phyloP scores from a whole-genome alignment of 164 flowering plant species.

The Cinnamomum micranthum region DNA sequence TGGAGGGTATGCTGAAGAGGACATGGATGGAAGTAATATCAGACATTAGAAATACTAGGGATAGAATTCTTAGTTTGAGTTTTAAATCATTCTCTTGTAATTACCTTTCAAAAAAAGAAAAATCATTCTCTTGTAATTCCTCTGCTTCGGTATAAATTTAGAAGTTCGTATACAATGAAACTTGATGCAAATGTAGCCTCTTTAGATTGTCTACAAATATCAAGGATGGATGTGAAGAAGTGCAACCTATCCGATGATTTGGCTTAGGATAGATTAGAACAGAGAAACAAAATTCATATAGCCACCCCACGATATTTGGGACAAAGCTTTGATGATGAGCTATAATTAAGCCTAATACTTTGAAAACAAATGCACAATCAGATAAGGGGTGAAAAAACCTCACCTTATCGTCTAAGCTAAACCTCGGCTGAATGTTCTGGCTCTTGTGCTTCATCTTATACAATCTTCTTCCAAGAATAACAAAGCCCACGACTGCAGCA shows the following conservation, averaged over 20 bases:
- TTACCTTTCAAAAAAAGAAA: too few species aligned
- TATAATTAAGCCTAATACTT: not conserved
- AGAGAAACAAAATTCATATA: too few species aligned
- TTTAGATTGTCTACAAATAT: not conserved
- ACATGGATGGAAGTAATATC: too few species aligned
- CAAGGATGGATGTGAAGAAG: not conserved
- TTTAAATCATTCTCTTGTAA: too few species aligned
- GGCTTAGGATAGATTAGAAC: too few species aligned
- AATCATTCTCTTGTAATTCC: too few species aligned
- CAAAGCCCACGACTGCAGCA: conserved; percentile 77
- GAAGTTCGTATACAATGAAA: too few species aligned
- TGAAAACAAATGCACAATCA: not conserved
- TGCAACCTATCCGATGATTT: not conserved
- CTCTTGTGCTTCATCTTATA: conserved; percentile 68
- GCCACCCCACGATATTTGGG: not conserved
- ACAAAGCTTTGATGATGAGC: not conserved
- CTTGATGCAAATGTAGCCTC: too few species aligned
- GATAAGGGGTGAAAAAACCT: conserved; percentile 4
- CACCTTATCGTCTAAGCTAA: conserved; percentile 86
- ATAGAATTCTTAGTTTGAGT: too few species aligned
- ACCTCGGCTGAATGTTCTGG: conserved; percentile 55
- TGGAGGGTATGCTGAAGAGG: too few species aligned
- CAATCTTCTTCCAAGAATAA: conserved; percentile 61
- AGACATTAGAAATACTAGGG: too few species aligned
- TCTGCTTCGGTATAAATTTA: too few species aligned